A percentile compares a stretch with the other conserved stretches of the same genome.
Evolutionary conservation across 768 basidiomycete genomes (phyloP).

Genomic region (Suillus sp.): DNA sequence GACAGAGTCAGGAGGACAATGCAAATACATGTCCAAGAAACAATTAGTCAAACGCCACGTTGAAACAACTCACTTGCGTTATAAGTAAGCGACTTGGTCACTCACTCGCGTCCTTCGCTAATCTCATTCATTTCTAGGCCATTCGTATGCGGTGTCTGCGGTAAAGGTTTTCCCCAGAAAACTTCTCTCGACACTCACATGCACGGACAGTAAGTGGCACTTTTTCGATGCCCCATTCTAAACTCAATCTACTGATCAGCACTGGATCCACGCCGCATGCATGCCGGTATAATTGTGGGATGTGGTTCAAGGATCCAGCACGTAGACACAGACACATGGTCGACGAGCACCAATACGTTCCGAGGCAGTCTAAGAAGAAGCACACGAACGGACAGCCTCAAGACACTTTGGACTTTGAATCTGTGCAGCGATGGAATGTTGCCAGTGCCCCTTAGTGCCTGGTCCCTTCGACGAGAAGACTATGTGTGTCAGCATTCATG

Average conservation of each 20-base stretch:
- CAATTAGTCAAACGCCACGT: slow-evolving; percentile 72
- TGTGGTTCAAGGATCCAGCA: slow-evolving; percentile 65
- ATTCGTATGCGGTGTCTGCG: slow-evolving; percentile 53
- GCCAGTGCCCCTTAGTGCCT: slow-evolving; percentile 22
- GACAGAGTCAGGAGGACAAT: slow-evolving; percentile 37
- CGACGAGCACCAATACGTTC: slow-evolving; percentile 51
- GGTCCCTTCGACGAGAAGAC: neutral
- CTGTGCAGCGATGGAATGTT: slow-evolving; percentile 37
- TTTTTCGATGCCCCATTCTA: slow-evolving; percentile 6
- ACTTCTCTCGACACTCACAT: slow-evolving; percentile 60
- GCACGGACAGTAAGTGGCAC: slow-evolving; percentile 48
- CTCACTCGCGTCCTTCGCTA: neutral
- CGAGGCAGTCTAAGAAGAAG: slow-evolving; percentile 48
- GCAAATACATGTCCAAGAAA: slow-evolving; percentile 53
- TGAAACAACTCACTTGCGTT: slow-evolving; percentile 59
- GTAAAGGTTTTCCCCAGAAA: slow-evolving; percentile 59
- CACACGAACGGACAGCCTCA: slow-evolving; percentile 38
- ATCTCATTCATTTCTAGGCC: slow-evolving; percentile 40
- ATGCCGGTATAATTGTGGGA: slow-evolving; percentile 52
- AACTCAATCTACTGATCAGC: slow-evolving; percentile 34
- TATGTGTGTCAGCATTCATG: slow-evolving; percentile 2
- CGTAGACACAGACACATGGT: slow-evolving; percentile 62
- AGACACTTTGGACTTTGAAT: slow-evolving; percentile 25
- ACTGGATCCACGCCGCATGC: slow-evolving; percentile 58
- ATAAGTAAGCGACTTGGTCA: slow-evolving; percentile 47